Evolutionary conservation across 2,329 filamentous ascomycete species (phyloP).

Genomic region (Mariannaea elegans): DNA sequence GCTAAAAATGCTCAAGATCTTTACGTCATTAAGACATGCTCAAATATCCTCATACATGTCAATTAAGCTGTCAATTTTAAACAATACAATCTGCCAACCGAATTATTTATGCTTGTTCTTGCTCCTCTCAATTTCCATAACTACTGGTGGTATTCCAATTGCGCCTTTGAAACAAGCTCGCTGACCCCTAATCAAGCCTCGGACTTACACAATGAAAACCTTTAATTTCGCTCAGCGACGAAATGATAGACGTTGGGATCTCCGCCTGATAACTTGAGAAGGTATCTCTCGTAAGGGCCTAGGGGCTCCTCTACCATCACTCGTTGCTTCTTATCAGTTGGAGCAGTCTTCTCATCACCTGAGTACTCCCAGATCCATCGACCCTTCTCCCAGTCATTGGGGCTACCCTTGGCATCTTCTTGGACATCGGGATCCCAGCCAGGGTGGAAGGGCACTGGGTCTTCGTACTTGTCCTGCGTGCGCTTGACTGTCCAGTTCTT

Average conservation of each 20-base stretch:
- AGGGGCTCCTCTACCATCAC: constrained; percentile 63
- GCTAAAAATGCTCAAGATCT: not conserved
- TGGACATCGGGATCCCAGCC: constrained; percentile 42
- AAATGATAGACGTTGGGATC: constrained; percentile 54
- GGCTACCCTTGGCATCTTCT: constrained; percentile 33
- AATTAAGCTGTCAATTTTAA: too few species aligned
- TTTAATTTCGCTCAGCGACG: constrained; percentile 42
- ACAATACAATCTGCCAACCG: too few species aligned
- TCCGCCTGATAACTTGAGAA: constrained; percentile 56
- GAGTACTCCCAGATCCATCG: constrained; percentile 65
- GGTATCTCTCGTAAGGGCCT: constrained; percentile 60
- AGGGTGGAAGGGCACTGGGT: constrained; percentile 47
- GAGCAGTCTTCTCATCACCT: constrained; percentile 54
- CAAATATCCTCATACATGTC: too few species aligned
- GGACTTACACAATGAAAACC: not conserved
- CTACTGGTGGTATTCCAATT: not conserved
- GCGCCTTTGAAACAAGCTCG: not conserved
- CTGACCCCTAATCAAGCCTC: not conserved
- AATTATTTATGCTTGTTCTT: not conserved
- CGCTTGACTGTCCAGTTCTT: constrained; percentile 55
- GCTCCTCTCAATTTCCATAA: not conserved
- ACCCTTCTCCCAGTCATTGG: constrained; percentile 39
- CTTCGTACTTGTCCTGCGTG: constrained; percentile 42
- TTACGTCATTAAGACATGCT: too few species aligned
- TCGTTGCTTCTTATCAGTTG: constrained; percentile 48